Percentiles rank a stretch among this genome's conserved stretches.
Conservation (phyloP, 1,284 basidiomycete genomes). For the Peniophora sp. region DNA sequence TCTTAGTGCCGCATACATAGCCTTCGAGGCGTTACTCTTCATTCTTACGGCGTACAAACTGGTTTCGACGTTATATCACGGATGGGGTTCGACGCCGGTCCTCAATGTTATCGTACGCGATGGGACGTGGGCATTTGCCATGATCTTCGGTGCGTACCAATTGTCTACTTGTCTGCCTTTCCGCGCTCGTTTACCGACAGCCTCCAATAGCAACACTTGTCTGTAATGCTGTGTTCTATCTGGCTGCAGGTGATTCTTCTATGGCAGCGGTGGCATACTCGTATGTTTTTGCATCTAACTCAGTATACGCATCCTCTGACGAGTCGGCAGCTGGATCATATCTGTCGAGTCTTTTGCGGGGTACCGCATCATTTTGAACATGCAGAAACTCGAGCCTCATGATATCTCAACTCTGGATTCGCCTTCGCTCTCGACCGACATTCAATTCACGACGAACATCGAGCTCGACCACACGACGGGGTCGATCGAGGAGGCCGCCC, state of each 20-base stretch:
- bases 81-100: conserved; percentile 21
- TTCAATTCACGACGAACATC: too few species aligned
- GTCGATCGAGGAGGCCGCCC: too few species aligned
- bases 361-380: not conserved
- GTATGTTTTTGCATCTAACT: too few species aligned
- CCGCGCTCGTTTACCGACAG: not conserved
- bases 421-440: too few species aligned
- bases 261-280: not conserved
- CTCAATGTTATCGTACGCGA: conserved; percentile 27
- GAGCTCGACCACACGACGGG: too few species aligned
- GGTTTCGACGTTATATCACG: conserved; percentile 17
- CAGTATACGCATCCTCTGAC: not conserved
- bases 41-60: conserved; percentile 24
- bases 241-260: not conserved
- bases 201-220: not conserved
- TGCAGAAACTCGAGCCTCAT: not conserved
- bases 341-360: not conserved
- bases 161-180: not conserved
- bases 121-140: conserved; percentile 21
- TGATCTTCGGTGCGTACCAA: conserved; percentile 17
- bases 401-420: too few species aligned
- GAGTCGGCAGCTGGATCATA: not conserved
- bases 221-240: not conserved
- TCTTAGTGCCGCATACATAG: conserved; percentile 23
- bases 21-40: conserved; percentile 28